phyloP scores from a whole-genome alignment of 257 asterid genomes.

The Solanum lycopersicoides region DNA sequence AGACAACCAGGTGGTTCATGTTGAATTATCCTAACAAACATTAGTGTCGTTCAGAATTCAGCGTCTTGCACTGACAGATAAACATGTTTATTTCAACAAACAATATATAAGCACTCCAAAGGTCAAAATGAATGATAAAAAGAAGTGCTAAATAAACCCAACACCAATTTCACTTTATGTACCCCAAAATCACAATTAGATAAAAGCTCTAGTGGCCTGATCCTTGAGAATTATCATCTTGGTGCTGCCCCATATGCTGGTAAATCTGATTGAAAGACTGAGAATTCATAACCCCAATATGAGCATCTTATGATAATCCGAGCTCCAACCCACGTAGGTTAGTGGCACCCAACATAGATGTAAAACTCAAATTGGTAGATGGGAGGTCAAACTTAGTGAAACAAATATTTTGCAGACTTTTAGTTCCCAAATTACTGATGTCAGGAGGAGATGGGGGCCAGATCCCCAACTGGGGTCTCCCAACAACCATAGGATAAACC shows the following conservation, averaged over 20 bases:
- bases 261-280: slow-evolving; percentile 50
- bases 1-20: not conserved
- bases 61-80: not conserved
- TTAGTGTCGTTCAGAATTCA: not conserved
- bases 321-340: slow-evolving; percentile 58
- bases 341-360: slow-evolving; percentile 41
- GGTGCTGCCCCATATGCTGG: slow-evolving; percentile 36
- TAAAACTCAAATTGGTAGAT: slow-evolving; percentile 33
- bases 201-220: slow-evolving; percentile 26
- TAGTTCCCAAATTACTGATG: slow-evolving; percentile 15
- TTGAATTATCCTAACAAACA: not conserved
- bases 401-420: slow-evolving; percentile 38
- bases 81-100: not conserved
- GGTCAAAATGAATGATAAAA: not conserved
- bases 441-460: slow-evolving; percentile 31
- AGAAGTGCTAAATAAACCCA: not conserved
- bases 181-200: not conserved
- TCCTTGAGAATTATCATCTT: slow-evolving; percentile 39
- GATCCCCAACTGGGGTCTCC: slow-evolving; percentile 23
- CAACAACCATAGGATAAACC: slow-evolving; percentile 12
- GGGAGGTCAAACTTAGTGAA: slow-evolving; percentile 50
- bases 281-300: slow-evolving; percentile 37
- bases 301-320: slow-evolving; percentile 64
- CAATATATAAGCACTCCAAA: not conserved
- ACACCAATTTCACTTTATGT: not conserved